Evolutionary conservation across 2,329 filamentous ascomycete species (phyloP).

Genomic region (Claviceps sorghi): DNA sequence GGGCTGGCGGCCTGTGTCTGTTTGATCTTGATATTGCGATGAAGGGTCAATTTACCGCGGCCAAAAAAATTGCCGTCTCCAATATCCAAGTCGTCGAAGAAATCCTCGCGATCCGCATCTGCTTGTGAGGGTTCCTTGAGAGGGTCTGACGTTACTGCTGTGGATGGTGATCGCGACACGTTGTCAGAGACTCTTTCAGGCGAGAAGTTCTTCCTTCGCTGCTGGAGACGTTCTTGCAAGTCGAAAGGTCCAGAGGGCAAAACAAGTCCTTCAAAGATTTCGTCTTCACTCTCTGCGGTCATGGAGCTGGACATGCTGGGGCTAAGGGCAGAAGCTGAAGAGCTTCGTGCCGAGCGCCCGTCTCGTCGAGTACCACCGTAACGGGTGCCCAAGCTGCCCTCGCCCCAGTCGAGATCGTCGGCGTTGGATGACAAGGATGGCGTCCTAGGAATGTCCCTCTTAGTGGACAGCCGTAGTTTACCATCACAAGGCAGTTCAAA

Average conservation of each 20-base stretch:
- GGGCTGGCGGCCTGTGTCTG: conserved; percentile 54
- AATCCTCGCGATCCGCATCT: conserved; percentile 52
- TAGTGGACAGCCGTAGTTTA: conserved; percentile 48
- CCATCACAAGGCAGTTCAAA: conserved; percentile 56
- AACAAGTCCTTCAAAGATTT: conserved; percentile 78
- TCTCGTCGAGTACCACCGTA: conserved; percentile 77
- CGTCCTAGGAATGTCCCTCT: conserved; percentile 47
- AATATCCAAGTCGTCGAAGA: conserved; percentile 75
- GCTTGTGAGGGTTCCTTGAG: conserved; percentile 19
- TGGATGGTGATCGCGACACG: conserved; percentile 8
- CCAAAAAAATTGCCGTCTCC: conserved; percentile 72
- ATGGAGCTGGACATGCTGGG: conserved; percentile 86
- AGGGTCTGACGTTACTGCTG: background rate
- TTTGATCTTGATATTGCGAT: conserved; percentile 86
- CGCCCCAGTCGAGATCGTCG: conserved; percentile 86
- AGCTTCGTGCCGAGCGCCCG: conserved; percentile 66
- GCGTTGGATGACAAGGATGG: conserved; percentile 33
- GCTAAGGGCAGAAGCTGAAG: conserved; percentile 76
- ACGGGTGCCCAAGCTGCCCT: conserved; percentile 81
- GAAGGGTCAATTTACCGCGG: conserved; percentile 65
- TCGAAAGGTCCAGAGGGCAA: conserved; percentile 73
- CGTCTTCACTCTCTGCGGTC: conserved; percentile 84
- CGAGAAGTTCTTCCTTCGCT: conserved; percentile 48
- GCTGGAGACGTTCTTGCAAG: conserved; percentile 63
- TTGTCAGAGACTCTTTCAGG: conserved; percentile 32